Evolutionary conservation across 495 filamentous ascomycete genomes (phyloP), one percentile per base, ranked within the genome.

Genomic region (Penicillium tannophilum): DNA sequence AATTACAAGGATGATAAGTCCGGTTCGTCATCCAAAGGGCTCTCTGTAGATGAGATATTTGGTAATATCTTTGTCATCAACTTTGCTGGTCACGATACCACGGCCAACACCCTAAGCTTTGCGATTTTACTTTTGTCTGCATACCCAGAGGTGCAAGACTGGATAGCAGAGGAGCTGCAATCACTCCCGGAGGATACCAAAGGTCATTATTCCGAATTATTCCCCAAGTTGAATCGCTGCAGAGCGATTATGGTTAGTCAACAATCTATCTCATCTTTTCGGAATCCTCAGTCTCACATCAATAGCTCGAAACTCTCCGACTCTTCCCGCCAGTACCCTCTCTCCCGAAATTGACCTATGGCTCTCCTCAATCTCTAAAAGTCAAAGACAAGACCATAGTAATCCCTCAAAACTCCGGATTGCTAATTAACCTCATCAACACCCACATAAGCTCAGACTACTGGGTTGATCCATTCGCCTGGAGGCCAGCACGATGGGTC

Each of bases 41-140:
- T 52, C 28, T 35, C 49, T 11, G 31, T 35, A 23, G 71, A 77
- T 0, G 81, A 82, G 55, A 66, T 68, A 35, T 61, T 55, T 35
- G 63, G 66, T 3, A 68, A 62, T 35, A 52, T 80, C 20, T 83
- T 82, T 46, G 88, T 84, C 58, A 86, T 90, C 61, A 77, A 73
- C 31, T 73, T 80, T 31, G 80, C 80, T 7, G 80, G 80, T 4
- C 71, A 79, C 36, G 79, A 81, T 35, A 81, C 80, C 2, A 79
- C 78, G 6, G 73, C 80, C 1, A 76, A 72, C 33, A 72, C 74
- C 0, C 53, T 83, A 28, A 67, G 71, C 6, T 81, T 67, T 56
- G 62, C 59, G 14, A 54, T 84, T 16, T 42, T 76, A 4, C 65
- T 77, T 4, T 61, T 83, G 7, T 76, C 74, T 9, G 54, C 70